These are phyloP conservation scores for Phialophora verrucosa DNA, from an alignment of 2,329 filamentous ascomycete genomes.

Conservation along the genomic window DNA sequence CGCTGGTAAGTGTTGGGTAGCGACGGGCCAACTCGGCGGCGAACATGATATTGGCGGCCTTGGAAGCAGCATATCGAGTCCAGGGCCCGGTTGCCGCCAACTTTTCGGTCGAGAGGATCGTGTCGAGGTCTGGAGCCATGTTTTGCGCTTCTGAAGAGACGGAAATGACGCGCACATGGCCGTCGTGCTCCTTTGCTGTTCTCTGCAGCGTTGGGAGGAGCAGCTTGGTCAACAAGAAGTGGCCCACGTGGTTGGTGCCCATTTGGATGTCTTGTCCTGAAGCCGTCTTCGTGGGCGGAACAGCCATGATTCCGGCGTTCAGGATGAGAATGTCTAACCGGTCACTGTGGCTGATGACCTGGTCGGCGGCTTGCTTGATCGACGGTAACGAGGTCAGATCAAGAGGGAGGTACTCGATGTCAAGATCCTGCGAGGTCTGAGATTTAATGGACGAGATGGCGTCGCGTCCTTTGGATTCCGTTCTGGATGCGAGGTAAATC, in stretches of 20 bases:
- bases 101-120: slow-evolving; percentile 47
- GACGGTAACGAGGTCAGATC: slow-evolving; percentile 59
- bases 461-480: slow-evolving; percentile 44
- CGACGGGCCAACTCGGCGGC: slow-evolving; percentile 54
- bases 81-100: slow-evolving; percentile 48
- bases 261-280: slow-evolving; percentile 54
- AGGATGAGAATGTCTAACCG: slow-evolving; percentile 55
- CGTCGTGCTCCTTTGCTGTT: slow-evolving; percentile 42
- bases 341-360: slow-evolving; percentile 49
- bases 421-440: slow-evolving; percentile 39
- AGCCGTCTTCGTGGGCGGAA: slow-evolving; percentile 46
- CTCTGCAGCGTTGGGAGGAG: slow-evolving; percentile 50
- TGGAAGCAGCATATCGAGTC: slow-evolving; percentile 58
- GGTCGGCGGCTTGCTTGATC: slow-evolving; percentile 52
- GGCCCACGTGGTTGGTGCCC: slow-evolving; percentile 56
- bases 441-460: slow-evolving; percentile 48
- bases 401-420: slow-evolving; percentile 54
- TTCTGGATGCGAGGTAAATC: slow-evolving; percentile 54
- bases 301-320: slow-evolving; percentile 57
- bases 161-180: slow-evolving; percentile 48
- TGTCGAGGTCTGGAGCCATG: slow-evolving; percentile 45
- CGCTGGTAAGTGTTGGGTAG: slow-evolving; percentile 48
- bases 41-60: slow-evolving; percentile 57
- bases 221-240: slow-evolving; percentile 53
- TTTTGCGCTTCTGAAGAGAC: slow-evolving; percentile 47